phyloP scores from a whole-genome alignment of 805 yeast species.

The Kodamaea leandrae region DNA sequence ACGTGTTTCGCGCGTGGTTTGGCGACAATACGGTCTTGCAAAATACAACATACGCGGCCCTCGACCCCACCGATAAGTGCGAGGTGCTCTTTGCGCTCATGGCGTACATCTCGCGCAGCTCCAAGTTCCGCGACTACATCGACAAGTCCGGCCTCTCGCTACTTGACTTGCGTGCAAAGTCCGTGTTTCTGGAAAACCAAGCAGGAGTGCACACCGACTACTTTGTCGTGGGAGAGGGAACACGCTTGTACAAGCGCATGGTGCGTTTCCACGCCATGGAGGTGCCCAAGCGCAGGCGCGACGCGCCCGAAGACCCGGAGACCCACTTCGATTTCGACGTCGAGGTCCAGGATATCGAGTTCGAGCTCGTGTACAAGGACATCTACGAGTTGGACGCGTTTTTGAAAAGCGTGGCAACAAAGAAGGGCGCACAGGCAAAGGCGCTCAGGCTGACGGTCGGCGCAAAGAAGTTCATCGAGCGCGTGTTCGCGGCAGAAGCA shows the following conservation, averaged over 20 bases:
- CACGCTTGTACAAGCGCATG: slow-evolving; percentile 47
- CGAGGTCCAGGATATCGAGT: slow-evolving; percentile 33
- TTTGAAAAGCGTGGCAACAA: slow-evolving; percentile 14
- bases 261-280: slow-evolving; percentile 23
- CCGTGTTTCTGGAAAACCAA: slow-evolving; percentile 4
- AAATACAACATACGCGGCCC: slow-evolving; percentile 17
- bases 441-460: slow-evolving; percentile 19
- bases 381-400: slow-evolving; percentile 29
- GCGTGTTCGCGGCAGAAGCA: slow-evolving; percentile 41
- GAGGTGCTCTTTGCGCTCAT: slow-evolving; percentile 48
- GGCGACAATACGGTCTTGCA: slow-evolving; percentile 33
- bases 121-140: slow-evolving; percentile 46
- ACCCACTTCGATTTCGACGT: slow-evolving; percentile 21
- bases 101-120: slow-evolving; percentile 39
- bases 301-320: slow-evolving; percentile 34
- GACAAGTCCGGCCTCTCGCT: slow-evolving; percentile 35
- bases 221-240: slow-evolving; percentile 46
- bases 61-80: slow-evolving; percentile 47
- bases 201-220: slow-evolving; percentile 21
- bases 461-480: slow-evolving; percentile 18
- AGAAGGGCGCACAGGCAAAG: slow-evolving; percentile 30
- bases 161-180: slow-evolving; percentile 23
- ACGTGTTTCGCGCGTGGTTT: slow-evolving; percentile 32
- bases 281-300: slow-evolving; percentile 36
- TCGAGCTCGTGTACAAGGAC: slow-evolving; percentile 30